Evolutionary conservation across 306 rosid genomes (phyloP), one percentile per base, ranked within the genome.

Genomic region (Luffa aegyptiaca): DNA sequence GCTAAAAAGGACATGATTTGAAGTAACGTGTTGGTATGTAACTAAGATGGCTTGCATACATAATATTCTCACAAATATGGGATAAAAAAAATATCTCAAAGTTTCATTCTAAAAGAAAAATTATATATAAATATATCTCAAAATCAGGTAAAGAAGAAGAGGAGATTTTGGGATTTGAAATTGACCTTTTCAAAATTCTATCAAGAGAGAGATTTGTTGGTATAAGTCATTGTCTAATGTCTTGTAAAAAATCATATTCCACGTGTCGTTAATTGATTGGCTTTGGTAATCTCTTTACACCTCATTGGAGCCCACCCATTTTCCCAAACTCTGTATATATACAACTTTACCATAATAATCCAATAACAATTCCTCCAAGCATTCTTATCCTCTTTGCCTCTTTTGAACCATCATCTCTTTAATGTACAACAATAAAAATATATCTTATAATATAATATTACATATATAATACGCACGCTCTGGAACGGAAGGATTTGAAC

Each of bases 21-120:
- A 62, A 62, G 69, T 61, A 46, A 78, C 46, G 42, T 62, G 81
- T 78, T 62, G 74, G 81, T 48, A 1, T 78, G 81, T 46, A 21
- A 45, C 41, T 45, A 42, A 78, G 35, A 63, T 61, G 81, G 62
- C 11, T 63, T 78, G 18, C 81, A 62, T 26, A 48, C 53, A 59
- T 45, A 62, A 78, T 78, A 78, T 78, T 78, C 81, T 10, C 6
- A 61, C 8, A 39, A 39, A 42, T 11, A 77, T 76, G 53, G 53
- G 37, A 1, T 14, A 0, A 49, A 13, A 49, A 48, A 16, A 26
- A 44, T 20, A 2, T 6, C 7, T 10, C 39, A 45, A 71, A 6
- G 31, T 26, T 26, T 26, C 31, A 26, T 26, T 26, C 31, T 26
- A 0, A 26, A 26, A 26, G 1, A 26, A 26, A 26, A 26, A 26